A percentile compares a stretch with the other conserved stretches of the same genome.
phyloP scores from a whole-genome alignment of 73 alveolate genomes.

The Stentor roeselii region DNA sequence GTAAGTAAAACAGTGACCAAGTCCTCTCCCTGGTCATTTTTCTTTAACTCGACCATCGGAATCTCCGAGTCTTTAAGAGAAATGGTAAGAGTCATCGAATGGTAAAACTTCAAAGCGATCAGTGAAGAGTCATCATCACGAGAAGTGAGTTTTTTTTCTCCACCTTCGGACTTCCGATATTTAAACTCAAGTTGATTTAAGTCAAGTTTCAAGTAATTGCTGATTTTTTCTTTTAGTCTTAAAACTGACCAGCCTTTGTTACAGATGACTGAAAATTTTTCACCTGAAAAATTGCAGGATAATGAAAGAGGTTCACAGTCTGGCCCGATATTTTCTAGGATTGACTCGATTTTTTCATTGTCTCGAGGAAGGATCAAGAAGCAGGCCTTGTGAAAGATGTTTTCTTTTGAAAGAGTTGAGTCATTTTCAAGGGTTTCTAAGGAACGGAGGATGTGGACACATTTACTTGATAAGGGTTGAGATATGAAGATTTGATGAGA shows the following conservation, averaged over 20 bases:
- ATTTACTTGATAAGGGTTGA: not conserved
- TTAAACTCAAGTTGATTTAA: slow-evolving; percentile 10
- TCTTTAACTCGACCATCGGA: not conserved
- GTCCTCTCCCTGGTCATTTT: not conserved
- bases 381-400: not conserved
- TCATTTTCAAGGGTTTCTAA: not conserved
- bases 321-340: not conserved
- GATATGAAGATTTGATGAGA: not conserved
- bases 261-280: not conserved
- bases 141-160: not conserved
- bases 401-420: not conserved
- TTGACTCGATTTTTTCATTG: not conserved
- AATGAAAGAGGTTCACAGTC: not conserved
- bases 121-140: slow-evolving; percentile 26
- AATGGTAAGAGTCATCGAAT: not conserved
- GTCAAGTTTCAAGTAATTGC: slow-evolving; percentile 23
- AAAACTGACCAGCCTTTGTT: slow-evolving; percentile 20
- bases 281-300: slow-evolving; percentile 8
- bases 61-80: not conserved
- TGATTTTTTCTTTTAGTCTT: slow-evolving; percentile 15
- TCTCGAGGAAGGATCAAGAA: not conserved
- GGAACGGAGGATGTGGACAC: not conserved
- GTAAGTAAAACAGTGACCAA: not conserved
- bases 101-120: slow-evolving; percentile 28
- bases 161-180: slow-evolving; percentile 22